Evolutionary conservation across 345 rosid genomes (phyloP), one percentile per base, ranked within the genome.

Genomic region (Erucastrum elatum): DNA sequence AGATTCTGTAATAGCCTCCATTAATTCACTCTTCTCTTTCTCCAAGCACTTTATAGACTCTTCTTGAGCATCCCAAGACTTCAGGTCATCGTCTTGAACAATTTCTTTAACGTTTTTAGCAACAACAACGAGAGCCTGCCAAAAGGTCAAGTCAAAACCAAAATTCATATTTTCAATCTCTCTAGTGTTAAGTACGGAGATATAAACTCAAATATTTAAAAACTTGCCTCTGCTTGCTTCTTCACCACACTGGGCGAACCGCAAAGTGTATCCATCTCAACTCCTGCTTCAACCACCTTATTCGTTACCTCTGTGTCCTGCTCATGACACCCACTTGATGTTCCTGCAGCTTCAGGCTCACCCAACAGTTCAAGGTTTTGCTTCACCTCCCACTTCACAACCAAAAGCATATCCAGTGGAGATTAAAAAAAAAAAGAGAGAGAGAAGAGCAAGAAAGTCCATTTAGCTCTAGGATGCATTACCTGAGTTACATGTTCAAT

Each of bases 61-160:
- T 29, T 84, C 76, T 61, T 76, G 82, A 2, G 88, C 82, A 74
- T 79, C 79, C 79, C 8, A 73, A 77, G 75, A 68, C 70, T 39
- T 85, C 72, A 68, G 72, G 53, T 55, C 85, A 60, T 8, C 31
- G 66, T 31, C 66, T 63, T 63, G 41, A 63, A 63, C 66, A 63
- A 80, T 87, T 83, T 82, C 94, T 66, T 77, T 81, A 70, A 59
- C 5, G 10, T 80, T 64, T 71, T 87, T 90, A 53, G 87, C 87
- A 74, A 75, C 84, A 53, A 74, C 75, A 53, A 74, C 75, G 75
- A 74, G 82, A 56, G 75, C 74, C 77, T 86, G 87, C 83, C 87
- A 91, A 82, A 85, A 75, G 67, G 88, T 41, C 30, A 35, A 10
- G 66, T 62, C 8, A 65, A 9, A 35, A 29, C 3, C 15, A 3